phyloP scores from a whole-genome alignment of 495 filamentous ascomycete genomes.

The Thermothielavioides terrestris region DNA sequence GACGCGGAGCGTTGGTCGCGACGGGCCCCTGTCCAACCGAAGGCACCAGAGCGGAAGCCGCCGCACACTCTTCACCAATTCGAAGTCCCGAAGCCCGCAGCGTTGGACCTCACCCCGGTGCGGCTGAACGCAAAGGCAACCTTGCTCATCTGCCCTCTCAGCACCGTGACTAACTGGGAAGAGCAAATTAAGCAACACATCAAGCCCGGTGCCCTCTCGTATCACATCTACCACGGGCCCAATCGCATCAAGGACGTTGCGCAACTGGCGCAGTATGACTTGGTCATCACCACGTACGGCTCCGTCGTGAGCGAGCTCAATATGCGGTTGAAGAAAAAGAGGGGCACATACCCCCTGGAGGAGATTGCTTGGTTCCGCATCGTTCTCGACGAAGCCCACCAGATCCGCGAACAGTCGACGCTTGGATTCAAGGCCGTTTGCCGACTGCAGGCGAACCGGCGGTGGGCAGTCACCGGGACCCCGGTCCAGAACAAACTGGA shows the following conservation, averaged over 20 bases:
- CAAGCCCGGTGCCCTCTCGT: constrained; percentile 47
- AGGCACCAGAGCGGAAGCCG: constrained; percentile 30
- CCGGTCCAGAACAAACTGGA: constrained; percentile 88
- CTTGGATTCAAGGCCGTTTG: constrained; percentile 77
- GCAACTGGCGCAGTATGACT: constrained; percentile 61
- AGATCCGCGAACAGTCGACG: constrained; percentile 77
- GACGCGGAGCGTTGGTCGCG: constrained; percentile 52
- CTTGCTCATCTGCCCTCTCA: constrained; percentile 82
- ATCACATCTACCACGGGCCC: constrained; percentile 77
- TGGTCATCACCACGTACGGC: constrained; percentile 88
- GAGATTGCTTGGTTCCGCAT: constrained; percentile 88
- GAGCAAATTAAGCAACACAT: constrained; percentile 80
- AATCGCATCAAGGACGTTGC: constrained; percentile 58
- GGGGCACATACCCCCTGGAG: constrained; percentile 56
- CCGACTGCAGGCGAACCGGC: constrained; percentile 66
- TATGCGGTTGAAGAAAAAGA: constrained; percentile 48
- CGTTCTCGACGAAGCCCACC: constrained; percentile 91
- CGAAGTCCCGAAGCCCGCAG: constrained; percentile 27
- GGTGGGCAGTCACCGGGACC: constrained; percentile 94
- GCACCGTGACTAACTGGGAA: constrained; percentile 86
- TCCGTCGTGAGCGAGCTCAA: constrained; percentile 73
- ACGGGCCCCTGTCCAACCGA: constrained; percentile 32
- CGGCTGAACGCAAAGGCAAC: constrained; percentile 67
- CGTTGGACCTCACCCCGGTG: constrained; percentile 38
- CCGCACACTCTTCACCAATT: constrained; percentile 25